Base-by-base conservation (phyloP, 2,329 filamentous ascomycete genomes). In the Fusarium anthophilum region DNA sequence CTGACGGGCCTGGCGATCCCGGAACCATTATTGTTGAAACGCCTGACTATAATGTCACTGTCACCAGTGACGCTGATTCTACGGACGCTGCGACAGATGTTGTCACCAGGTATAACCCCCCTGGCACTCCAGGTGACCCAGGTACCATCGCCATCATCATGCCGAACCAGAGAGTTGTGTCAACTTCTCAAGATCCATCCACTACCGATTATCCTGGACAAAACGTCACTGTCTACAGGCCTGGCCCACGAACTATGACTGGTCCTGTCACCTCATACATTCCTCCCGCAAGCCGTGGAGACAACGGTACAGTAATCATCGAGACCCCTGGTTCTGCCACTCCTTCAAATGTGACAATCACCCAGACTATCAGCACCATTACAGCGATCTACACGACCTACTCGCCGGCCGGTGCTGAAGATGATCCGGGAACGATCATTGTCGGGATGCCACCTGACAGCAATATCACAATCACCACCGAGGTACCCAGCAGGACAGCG, bases 301-400 rank as follows among this genome's bases (percentile, higher is more conserved):
- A 39, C 3, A 71, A 67, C 14, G 71, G 71, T 3, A 73, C 71
- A 4, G 58, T 73, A 6, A 63, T 73, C 20, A 63, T 73, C 7
- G 70, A 73, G 44, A 73, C 70, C 13, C 70, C 66, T 20, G 66
- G 66, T 7, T 57, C 70, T 22, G 43, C 44, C 4, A 60, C 66
- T 4, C 30, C 44, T 6, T 58, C 63, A 28, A 74, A 74, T 9
- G 56, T 69, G 32, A 74, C 71, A 8, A 51, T 53, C 22, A 72
- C 63, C 3, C 62, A 74, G n/a, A 73, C 66, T 9, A 38, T 70
- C 17, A 58, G 55, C n/a, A 71, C 71, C 13, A 63, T 74, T 28
- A 74, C 71, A 3, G 63, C 67, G 1, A 59, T 73, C 3, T 72
- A 64, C 20, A 74, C 71, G 12, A 74, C 71, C 8, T 72, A 74